These are phyloP conservation scores for Massariosphaeria phaeospora DNA, from an alignment of 495 filamentous ascomycete genomes.

Conservation along the genomic window DNA sequence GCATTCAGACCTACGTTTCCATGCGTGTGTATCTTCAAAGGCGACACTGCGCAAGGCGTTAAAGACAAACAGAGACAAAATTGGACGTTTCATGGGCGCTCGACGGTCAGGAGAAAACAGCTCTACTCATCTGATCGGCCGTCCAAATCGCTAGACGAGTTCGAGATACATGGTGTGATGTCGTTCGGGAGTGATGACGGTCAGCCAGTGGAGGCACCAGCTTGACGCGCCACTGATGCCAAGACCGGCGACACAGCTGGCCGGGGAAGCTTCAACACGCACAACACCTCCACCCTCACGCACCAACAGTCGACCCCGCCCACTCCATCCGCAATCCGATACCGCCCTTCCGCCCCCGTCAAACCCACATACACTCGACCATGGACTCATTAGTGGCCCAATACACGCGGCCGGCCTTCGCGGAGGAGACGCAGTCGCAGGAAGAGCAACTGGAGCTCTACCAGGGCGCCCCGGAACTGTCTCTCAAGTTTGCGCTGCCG, in stretches of 20 bases:
- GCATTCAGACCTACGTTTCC: too few species aligned
- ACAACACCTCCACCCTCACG: neutral
- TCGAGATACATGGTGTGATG: too few species aligned
- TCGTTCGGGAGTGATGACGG: conserved; percentile 6
- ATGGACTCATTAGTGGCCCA: conserved; percentile 94
- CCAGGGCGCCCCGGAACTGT: conserved; percentile 62
- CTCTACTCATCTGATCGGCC: too few species aligned
- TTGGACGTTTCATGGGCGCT: too few species aligned
- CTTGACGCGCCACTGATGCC: conserved; percentile 18
- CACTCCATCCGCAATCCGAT: neutral
- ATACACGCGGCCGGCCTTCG: conserved; percentile 72
- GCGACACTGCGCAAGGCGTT: too few species aligned
- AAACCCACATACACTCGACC: neutral
- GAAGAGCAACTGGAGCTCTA: conserved; percentile 72
- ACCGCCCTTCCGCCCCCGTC: neutral
- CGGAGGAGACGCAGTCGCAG: conserved; percentile 64
- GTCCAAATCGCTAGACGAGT: too few species aligned
- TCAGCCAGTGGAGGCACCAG: conserved; percentile 1
- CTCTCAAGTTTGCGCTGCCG: conserved; percentile 86
- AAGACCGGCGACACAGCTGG: neutral
- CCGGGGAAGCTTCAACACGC: neutral
- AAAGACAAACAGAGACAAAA: too few species aligned
- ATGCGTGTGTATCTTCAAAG: too few species aligned
- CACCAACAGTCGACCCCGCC: neutral
- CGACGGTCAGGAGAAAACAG: too few species aligned